These are phyloP conservation scores for Artemisia tridentata DNA, from an alignment of 129 eudicot species.

Conservation along the genomic window DNA sequence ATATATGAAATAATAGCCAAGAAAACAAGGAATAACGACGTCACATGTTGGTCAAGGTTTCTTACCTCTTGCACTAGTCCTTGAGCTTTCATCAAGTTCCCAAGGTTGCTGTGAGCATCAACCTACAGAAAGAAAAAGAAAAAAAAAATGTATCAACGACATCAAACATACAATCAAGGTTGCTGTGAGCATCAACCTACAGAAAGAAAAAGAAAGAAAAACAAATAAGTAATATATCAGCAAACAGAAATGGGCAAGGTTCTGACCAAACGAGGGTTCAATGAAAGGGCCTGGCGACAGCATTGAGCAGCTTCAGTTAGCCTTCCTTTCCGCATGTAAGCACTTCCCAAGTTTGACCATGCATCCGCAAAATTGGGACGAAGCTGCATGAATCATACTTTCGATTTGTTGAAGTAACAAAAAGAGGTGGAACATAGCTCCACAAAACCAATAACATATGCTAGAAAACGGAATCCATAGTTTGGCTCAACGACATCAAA, in stretches of 20 bases:
- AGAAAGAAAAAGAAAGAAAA: neutral
- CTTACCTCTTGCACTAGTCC: conserved; percentile 85
- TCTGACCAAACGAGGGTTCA: conserved; percentile 85
- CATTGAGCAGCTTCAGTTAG: conserved; percentile 91
- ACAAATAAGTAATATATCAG: conserved; percentile 7
- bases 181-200: conserved; percentile 98
- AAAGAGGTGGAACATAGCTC: conserved; percentile 10
- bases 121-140: conserved; percentile 42
- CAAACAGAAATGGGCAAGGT: neutral
- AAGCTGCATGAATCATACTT: conserved; percentile 55
- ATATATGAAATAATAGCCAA: conserved; percentile 14
- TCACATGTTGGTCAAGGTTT: conserved; percentile 11
- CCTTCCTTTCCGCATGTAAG: conserved; percentile 96
- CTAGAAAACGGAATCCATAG: neutral
- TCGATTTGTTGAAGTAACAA: neutral
- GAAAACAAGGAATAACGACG: neutral
- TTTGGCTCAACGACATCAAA: neutral
- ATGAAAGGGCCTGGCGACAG: conserved; percentile 96
- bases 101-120: conserved; percentile 98
- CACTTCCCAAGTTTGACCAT: conserved; percentile 98
- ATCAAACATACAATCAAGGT: no score
- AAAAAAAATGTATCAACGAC: neutral
- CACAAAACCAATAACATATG: neutral
- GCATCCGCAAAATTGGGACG: conserved; percentile 99
- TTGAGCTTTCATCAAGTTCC: conserved; percentile 98